Evolutionary conservation across 148 eudicot species (phyloP), one percentile per base, ranked within the genome.

Genomic region (Cornus suecica): DNA sequence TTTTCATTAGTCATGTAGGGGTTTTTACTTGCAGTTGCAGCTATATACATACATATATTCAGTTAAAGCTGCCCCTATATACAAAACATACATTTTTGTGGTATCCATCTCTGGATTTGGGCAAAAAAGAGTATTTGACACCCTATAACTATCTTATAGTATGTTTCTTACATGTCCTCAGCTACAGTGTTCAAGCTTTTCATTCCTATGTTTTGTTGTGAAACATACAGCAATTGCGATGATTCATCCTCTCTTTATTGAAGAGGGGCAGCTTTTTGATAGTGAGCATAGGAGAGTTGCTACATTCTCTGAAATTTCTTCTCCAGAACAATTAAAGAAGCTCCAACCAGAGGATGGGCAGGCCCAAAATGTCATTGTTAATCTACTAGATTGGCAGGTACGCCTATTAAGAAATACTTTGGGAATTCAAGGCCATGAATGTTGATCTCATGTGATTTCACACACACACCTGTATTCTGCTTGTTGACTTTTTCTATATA

Each of bases 361-460:
- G 74, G 81, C 88, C 23, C 92, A 89, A 58, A 88, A 76, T 80
- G 80, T 86, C 23, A 83, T 94, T 80, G 84, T 94, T 73, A 76
- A 85, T 86, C 86, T 94, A 27, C 86, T 90, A 41, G 95, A 92
- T 81, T 94, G 98, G 97, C 97, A 92, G 97, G 98, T 94, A 76
- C 28, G 52, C 37, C 8, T 34, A 42, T 76, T 34, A 72, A 37
- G 37, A 41, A 74, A 4, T 62, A 41, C 10, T 61, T 37, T 37
- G 42, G 42, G 42, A 37, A 37, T 37, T 37, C 9, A 37, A 37
- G 42, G 42, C 42, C 42, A 37, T 37, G 42, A 37, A 37, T 37
- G 7, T 37, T 37, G 42, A 37, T 37, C 8, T 37, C 42, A 5
- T 37, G 9, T 6, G 42, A 8, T 37, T 37, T 37, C 42, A 37